Base-by-base conservation (phyloP, 2,329 filamentous ascomycete genomes). In the Scedosporium aurantiacum region DNA sequence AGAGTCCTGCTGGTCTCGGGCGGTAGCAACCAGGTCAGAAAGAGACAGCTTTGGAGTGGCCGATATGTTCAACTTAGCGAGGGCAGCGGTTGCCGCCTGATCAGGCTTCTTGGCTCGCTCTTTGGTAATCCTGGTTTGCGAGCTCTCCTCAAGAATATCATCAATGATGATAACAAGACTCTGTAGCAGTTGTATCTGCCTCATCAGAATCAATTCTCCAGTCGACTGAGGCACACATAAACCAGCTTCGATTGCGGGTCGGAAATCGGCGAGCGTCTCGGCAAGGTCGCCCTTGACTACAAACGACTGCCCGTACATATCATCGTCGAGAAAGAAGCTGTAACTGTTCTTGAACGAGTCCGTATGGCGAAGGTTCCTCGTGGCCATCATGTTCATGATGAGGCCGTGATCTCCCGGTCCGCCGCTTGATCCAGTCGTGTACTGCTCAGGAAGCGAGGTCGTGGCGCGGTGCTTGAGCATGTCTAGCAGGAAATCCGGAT, bases 101-200 rank as follows among this genome's bases (percentile, higher is more conserved):
- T 67, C 65, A 7, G 68, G 57, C 47, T 71, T 74, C 58, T 74
- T 73, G 3, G 68, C 63, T 65, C 14, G 32, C 23, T 56, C 23
- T 12, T 25, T 45, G 27, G 65, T 60, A 12, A 61, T 63, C 27
- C 70, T 70, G 1, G 66, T 68, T 2, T 67, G 67, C 0, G 74
- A 75, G 3, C 71, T 73, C 43, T 68, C 63, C 0, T 77, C 70
- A 1, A 80, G 68, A 32, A 80, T 75, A 45, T 75, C 71, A 1
- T 76, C 74, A 4, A 80, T 66, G 1, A 77, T 65, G n/a, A 76
- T 69, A 61, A 73, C 75, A 32, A 80, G 73, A 5, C 16, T 10
- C 57, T 74, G 72, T 0, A 79, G 47, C 0, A 78, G 58, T 3
- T 64, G 66, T 1, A 65, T 47, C 61, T 80, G 77, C 63, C 78